These are phyloP conservation scores for Galerina sulciceps DNA, from an alignment of 768 basidiomycete species.

Conservation along the genomic window DNA sequence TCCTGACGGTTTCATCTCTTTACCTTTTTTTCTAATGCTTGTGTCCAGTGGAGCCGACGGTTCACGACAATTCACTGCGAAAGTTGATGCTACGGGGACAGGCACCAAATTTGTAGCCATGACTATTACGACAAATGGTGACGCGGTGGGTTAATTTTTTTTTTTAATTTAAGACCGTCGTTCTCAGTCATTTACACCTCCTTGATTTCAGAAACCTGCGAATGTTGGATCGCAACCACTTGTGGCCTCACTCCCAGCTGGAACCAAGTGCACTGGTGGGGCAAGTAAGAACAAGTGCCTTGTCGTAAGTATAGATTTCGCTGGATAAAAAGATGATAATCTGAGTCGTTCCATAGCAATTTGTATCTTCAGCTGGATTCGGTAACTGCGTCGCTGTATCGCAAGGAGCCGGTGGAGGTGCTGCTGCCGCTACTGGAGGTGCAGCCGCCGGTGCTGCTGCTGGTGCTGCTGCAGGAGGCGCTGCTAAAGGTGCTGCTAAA, in stretches of 20 bases:
- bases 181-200: not conserved
- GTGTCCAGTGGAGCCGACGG: slow-evolving; percentile 41
- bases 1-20: not conserved
- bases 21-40: not conserved
- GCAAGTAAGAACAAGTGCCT: slow-evolving; percentile 47
- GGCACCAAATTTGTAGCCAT: slow-evolving; percentile 40
- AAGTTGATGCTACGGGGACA: slow-evolving; percentile 49
- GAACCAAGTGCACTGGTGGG: slow-evolving; percentile 57
- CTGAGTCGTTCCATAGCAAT: slow-evolving; percentile 33
- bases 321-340: not conserved
- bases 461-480: slow-evolving; percentile 11
- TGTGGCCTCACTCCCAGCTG: slow-evolving; percentile 48
- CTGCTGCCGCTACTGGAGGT: slow-evolving; percentile 12
- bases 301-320: slow-evolving; percentile 35
- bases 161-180: not conserved
- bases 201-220: slow-evolving; percentile 38
- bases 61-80: slow-evolving; percentile 48
- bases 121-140: slow-evolving; percentile 49
- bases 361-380: slow-evolving; percentile 52
- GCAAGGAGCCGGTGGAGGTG: slow-evolving; percentile 28
- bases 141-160: slow-evolving; percentile 37
- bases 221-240: slow-evolving; percentile 41
- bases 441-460: slow-evolving; percentile 11
- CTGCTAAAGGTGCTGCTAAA: slow-evolving; percentile 18
- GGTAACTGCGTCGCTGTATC: slow-evolving; percentile 60